Evolutionary conservation across 352 stramenopile genomes (phyloP), one percentile per base, ranked within the genome.

Genomic region (Globisporangium recalcitrans): DNA sequence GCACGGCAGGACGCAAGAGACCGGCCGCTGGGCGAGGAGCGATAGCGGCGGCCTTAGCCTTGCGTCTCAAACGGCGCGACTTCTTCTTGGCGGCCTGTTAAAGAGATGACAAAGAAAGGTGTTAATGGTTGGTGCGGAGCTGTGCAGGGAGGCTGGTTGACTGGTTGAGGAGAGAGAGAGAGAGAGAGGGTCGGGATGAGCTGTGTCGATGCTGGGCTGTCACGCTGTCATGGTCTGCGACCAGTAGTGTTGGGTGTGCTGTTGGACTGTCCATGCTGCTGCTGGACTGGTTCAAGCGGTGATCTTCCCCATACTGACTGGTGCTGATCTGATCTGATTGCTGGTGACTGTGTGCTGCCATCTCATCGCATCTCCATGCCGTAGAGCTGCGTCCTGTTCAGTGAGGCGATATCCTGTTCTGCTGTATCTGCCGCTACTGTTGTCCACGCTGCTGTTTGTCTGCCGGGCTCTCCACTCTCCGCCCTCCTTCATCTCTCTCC

Each of bases 51-150:
- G 97, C 97, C 90, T 99, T 99, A 38, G 89, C 94, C 71, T 98
- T 98, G 78, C 98, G 95, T 77, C 75, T 87, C 63, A 94, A 68
- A 71, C 95, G 85, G 72, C 97, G 96, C 63, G 97, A 97, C 68
- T 97, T 96, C 85, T 99, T 99, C 89, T 99, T 99, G 57, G 88
- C 74, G 69, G 98, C 97, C 91, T 99, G 86, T 85, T 93, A 44
- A 62, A 55, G n/a, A n/a, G n/a, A 87, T 53, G 64, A 88, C 80
- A 62, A 29, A 64, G 5, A 5, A 63, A 22, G 19, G 27, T 69
- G 73, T 65, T 57, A 57, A 29, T 42, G 29, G 10, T 13, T 44
- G 9, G 5, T 44, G 3, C 51, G 40, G 8, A 3, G 21, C 11
- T 34, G 13, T 8, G 21, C 27, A 19, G 29, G 3, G 64, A 22